Evolutionary conservation across 1,284 basidiomycete genomes (phyloP).

Genomic region (Malassezia arunalokei): DNA sequence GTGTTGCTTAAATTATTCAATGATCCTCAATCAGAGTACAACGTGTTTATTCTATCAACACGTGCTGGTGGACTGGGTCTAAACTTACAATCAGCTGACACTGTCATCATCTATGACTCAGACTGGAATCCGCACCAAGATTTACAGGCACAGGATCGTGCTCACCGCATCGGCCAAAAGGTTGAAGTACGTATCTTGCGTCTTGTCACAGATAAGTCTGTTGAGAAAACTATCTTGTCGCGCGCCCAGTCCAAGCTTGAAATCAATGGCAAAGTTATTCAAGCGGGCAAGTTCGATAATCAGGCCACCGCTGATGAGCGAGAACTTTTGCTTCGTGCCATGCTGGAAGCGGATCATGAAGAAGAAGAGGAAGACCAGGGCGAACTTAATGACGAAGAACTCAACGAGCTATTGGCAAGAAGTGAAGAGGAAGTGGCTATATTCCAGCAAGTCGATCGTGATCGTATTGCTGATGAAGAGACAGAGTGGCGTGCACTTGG

Average conservation of each 20-base stretch:
- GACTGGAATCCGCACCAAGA: slow-evolving; percentile 52
- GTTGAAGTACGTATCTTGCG: slow-evolving; percentile 92
- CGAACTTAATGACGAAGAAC: slow-evolving; percentile 91
- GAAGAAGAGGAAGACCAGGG: slow-evolving; percentile 53
- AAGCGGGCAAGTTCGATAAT: slow-evolving; percentile 94
- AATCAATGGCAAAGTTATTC: slow-evolving; percentile 86
- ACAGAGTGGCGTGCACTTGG: slow-evolving; percentile 65
- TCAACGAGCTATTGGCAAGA: slow-evolving; percentile 85
- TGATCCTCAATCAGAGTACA: slow-evolving; percentile 73
- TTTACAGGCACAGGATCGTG: slow-evolving; percentile 69
- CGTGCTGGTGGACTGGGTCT: slow-evolving; percentile 93
- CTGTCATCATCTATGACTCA: slow-evolving; percentile 80
- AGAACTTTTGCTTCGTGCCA: slow-evolving; percentile 73
- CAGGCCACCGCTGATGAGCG: slow-evolving; percentile 96
- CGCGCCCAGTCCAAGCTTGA: slow-evolving; percentile 92
- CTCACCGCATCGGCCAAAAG: slow-evolving; percentile 98
- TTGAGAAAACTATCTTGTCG: slow-evolving; percentile 92
- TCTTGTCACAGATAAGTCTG: slow-evolving; percentile 93
- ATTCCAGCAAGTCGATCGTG: slow-evolving; percentile 73
- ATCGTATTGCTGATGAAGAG: slow-evolving; percentile 62
- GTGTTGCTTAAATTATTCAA: slow-evolving; percentile 83
- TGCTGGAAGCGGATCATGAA: slow-evolving; percentile 45
- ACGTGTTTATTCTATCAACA: slow-evolving; percentile 75
- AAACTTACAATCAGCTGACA: slow-evolving; percentile 95
- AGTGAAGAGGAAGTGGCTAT: slow-evolving; percentile 64